Evolutionary conservation across 345 rosid genomes (phyloP).

Genomic region (Euphorbia tirucalli): DNA sequence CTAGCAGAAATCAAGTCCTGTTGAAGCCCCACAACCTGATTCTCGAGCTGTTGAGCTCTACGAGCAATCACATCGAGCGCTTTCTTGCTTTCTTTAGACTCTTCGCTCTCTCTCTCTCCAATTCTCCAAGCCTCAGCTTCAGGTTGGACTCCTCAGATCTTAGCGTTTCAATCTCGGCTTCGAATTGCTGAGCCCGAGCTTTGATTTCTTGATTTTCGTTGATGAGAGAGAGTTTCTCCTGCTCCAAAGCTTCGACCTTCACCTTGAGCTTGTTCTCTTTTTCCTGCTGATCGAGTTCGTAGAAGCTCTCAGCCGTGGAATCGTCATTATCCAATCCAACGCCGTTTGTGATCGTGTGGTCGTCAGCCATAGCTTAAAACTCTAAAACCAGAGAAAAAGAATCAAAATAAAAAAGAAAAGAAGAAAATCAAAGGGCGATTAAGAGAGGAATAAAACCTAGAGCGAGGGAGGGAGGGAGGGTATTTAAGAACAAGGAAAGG

Average conservation of each 20-base stretch:
- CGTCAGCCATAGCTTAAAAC: conserved; percentile 45
- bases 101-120: conserved; percentile 54
- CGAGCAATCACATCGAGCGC: conserved; percentile 42
- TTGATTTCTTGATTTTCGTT: conserved; percentile 40
- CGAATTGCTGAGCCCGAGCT: conserved; percentile 30
- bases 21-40: conserved; percentile 55
- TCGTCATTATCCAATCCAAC: conserved; percentile 16
- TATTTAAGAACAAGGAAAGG: not conserved
- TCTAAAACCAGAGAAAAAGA: too few species aligned
- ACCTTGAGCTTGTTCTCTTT: conserved; percentile 27
- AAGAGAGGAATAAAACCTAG: too few species aligned
- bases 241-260: conserved; percentile 46
- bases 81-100: conserved; percentile 49
- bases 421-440: not conserved
- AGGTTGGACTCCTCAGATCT: conserved; percentile 33
- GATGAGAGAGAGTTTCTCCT: conserved; percentile 42
- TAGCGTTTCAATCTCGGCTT: conserved; percentile 41
- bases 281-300: conserved; percentile 32
- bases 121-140: conserved; percentile 37
- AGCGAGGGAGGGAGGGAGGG: not conserved
- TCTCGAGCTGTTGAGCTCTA: conserved; percentile 67
- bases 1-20: conserved; percentile 54
- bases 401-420: not conserved
- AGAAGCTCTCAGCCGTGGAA: conserved; percentile 34
- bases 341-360: conserved; percentile 33